Conservation (phyloP, 805 yeast species). For the Schizosaccharomyces cryophilus region DNA sequence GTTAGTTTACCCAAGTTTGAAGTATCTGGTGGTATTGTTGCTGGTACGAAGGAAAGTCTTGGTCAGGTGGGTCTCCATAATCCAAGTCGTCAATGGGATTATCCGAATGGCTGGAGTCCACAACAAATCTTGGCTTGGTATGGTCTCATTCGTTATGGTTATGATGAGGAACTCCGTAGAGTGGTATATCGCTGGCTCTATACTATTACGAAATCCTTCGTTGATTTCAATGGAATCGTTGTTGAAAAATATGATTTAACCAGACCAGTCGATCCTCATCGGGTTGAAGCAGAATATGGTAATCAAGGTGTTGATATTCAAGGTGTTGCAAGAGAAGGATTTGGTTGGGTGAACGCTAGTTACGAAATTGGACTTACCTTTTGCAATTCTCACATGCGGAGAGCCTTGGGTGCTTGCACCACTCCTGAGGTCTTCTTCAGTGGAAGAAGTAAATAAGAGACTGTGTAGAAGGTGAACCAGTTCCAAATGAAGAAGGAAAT, state of each 20-base stretch:
- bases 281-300: constrained; percentile 88
- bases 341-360: constrained; percentile 94
- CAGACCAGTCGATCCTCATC: constrained; percentile 58
- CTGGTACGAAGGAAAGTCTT: constrained; percentile 54
- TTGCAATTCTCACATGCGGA: constrained; percentile 36
- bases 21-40: constrained; percentile 66
- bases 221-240: constrained; percentile 78
- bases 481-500: neutral
- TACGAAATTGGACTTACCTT: constrained; percentile 47
- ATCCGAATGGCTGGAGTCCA: constrained; percentile 96
- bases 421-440: constrained; percentile 40
- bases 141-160: constrained; percentile 56
- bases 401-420: constrained; percentile 60
- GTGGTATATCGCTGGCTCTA: constrained; percentile 72
- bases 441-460: neutral
- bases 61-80: constrained; percentile 43
- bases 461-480: no score
- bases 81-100: constrained; percentile 95
- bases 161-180: constrained; percentile 35
- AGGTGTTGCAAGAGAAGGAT: constrained; percentile 88
- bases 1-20: constrained; percentile 47
- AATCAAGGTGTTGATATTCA: constrained; percentile 83
- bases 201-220: constrained; percentile 71
- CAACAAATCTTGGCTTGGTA: constrained; percentile 89
- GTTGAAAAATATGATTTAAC: constrained; percentile 90